Percentiles rank a stretch among this genome's conserved stretches.
These are phyloP conservation scores for Alternaria atra DNA, from an alignment of 2,329 filamentous ascomycete species.

Conservation along the genomic window DNA sequence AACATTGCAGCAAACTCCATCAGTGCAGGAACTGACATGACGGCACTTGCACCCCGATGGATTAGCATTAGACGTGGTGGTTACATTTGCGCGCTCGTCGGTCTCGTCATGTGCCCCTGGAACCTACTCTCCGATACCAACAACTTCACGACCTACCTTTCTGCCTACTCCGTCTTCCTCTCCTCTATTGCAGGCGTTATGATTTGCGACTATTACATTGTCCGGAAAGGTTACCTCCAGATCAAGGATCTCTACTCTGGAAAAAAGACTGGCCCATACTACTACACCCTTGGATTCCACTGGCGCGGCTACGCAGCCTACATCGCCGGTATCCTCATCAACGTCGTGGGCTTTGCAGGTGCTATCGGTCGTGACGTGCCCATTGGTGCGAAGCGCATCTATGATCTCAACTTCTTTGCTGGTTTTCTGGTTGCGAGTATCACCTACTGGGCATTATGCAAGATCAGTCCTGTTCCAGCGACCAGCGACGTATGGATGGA, in stretches of 20 bases:
- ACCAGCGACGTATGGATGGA: constrained; percentile 81
- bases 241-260: constrained; percentile 81
- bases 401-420: constrained; percentile 89
- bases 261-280: constrained; percentile 74
- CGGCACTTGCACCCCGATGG: constrained; percentile 79
- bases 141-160: constrained; percentile 90
- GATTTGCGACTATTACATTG: constrained; percentile 84
- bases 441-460: constrained; percentile 76
- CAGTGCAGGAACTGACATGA: constrained; percentile 83
- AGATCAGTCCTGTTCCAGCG: constrained; percentile 75
- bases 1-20: constrained; percentile 90
- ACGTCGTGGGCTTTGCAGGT: constrained; percentile 89
- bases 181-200: constrained; percentile 94
- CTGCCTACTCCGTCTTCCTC: constrained; percentile 92
- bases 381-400: constrained; percentile 81
- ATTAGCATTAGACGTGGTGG: constrained; percentile 87
- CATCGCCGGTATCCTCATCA: constrained; percentile 83
- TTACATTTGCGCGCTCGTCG: constrained; percentile 82
- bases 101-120: constrained; percentile 87
- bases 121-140: constrained; percentile 78
- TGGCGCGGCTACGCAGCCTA: constrained; percentile 88
- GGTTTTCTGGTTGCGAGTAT: constrained; percentile 76
- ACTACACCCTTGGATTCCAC: constrained; percentile 75
- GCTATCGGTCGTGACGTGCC: constrained; percentile 78
- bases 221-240: constrained; percentile 82